Evolutionary conservation across 352 stramenopile species (phyloP), one percentile per base, ranked within the genome.

Genomic region (Pythium utonaiense): DNA sequence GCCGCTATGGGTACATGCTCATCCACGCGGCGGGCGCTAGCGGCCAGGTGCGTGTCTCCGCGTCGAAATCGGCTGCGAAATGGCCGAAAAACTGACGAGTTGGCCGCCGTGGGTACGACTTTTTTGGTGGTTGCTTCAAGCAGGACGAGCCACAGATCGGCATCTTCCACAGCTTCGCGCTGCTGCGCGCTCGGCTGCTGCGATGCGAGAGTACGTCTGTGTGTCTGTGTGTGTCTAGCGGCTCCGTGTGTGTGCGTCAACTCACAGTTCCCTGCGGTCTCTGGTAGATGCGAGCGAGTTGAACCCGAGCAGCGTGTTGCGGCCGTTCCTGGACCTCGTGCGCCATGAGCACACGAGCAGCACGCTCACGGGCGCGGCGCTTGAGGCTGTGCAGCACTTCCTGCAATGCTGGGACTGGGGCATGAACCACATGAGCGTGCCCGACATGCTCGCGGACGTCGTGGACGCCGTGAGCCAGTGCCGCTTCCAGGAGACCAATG

Each of bases 321-420:
- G 86, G 60, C 96, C 97, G 12, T 99, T 99, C 66, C 86, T 98
- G 36, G 86, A 96, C 62, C 88, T 98, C 30, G 86, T 99, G 30
- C 82, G 89, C 40, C 94, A 95, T 38, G 78, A 93, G 19, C 82
- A 98, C 38, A 95, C 96, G 42, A 97, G 83, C 45, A 97, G 95
- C 24, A 86, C 73, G 13, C 86, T 99, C 22, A 99, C 96, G 1
- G 87, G 86, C 5, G 89, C 90, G 7, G 93, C 96, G 14, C 78
- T 99, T 22, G 88, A 95, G 41, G 90, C 93, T 1, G 78, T 99
- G 53, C 91, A 98, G 78, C 98, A 98, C 62, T 97, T 99, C 51
- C 72, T 99, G 28, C 80, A 96, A 14, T 95, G 59, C 41, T 93
- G 81, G 80, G 75, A 81, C 17, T 92, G 82, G 82, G 17, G 55